These are phyloP conservation scores for Verticillium longisporum DNA, from an alignment of 2,329 filamentous ascomycete species.

Conservation along the genomic window DNA sequence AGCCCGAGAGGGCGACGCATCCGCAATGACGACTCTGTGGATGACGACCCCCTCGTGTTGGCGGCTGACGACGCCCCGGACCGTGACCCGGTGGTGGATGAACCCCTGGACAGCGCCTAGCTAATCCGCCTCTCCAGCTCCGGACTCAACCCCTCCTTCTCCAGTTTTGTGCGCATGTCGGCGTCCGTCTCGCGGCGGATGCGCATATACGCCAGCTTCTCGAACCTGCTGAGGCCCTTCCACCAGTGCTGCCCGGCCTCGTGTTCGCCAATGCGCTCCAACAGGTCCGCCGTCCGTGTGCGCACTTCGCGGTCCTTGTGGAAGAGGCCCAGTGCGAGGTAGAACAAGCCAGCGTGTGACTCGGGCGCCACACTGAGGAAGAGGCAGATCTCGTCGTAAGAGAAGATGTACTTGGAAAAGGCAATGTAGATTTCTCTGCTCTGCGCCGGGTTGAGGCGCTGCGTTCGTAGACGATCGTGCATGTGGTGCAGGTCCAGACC, in stretches of 20 bases:
- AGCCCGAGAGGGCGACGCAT: background rate
- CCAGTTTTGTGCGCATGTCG: constrained; percentile 39
- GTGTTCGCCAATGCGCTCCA: constrained; percentile 78
- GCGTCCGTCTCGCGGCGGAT: constrained; percentile 61
- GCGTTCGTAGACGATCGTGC: constrained; percentile 79
- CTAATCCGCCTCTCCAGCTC: constrained; percentile 42
- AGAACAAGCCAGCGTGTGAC: constrained; percentile 83
- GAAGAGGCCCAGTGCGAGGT: constrained; percentile 83
- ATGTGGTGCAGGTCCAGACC: constrained; percentile 89
- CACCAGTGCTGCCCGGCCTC: constrained; percentile 93
- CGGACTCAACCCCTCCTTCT: constrained; percentile 33
- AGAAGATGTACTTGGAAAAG: constrained; percentile 66
- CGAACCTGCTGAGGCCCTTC: constrained; percentile 77
- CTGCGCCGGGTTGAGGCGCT: constrained; percentile 69
- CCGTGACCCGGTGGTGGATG: background rate
- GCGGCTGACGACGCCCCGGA: background rate
- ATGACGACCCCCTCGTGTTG: background rate
- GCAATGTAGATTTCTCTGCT: constrained; percentile 81
- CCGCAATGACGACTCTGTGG: background rate
- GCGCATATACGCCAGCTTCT: constrained; percentile 77
- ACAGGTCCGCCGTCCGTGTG: constrained; percentile 66
- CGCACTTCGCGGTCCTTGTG: constrained; percentile 81
- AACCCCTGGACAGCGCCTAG: constrained; percentile 19
- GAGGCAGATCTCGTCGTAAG: constrained; percentile 80
- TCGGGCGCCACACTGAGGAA: constrained; percentile 77